A percentile compares a stretch with the other conserved stretches of the same genome.
These are phyloP conservation scores for Pouteria glomerata DNA, from an alignment of 148 eudicot genomes.

Conservation along the genomic window DNA sequence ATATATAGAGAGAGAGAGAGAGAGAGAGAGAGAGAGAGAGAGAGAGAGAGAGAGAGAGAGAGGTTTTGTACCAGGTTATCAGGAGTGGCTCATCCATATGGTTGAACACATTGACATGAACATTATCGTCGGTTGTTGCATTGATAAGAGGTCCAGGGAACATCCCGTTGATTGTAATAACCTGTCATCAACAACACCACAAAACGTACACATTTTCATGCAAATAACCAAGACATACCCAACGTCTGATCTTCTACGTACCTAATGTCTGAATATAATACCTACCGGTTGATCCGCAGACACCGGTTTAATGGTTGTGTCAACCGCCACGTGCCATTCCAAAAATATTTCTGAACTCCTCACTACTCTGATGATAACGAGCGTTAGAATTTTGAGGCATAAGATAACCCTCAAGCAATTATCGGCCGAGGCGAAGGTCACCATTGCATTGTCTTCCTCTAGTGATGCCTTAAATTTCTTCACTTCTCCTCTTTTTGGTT, in stretches of 20 bases:
- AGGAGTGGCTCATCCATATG: slow-evolving; percentile 30
- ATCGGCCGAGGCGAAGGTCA: too few species aligned
- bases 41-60: not conserved
- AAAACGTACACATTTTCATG: not conserved
- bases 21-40: not conserved
- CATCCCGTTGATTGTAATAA: slow-evolving; percentile 31
- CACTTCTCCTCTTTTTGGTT: too few species aligned
- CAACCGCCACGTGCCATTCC: slow-evolving; percentile 25
- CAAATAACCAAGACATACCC: too few species aligned
- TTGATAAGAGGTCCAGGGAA: slow-evolving; percentile 44
- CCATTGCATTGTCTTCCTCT: too few species aligned
- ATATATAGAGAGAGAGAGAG: not conserved
- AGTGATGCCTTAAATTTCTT: too few species aligned
- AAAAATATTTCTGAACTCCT: slow-evolving; percentile 15
- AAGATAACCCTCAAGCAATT: not conserved
- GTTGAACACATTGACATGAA: slow-evolving; percentile 31
- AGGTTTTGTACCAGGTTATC: slow-evolving; percentile 24
- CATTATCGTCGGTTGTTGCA: slow-evolving; percentile 30
- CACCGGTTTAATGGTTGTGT: slow-evolving; percentile 15
- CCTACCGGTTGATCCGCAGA: slow-evolving; percentile 22
- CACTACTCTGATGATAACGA: not conserved
- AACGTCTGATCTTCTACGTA: too few species aligned
- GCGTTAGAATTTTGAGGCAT: not conserved
- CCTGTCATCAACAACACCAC: slow-evolving; percentile 11
- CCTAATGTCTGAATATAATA: too few species aligned